phyloP scores from a whole-genome alignment of 306 rosid species.

The Rubus parviflorus region DNA sequence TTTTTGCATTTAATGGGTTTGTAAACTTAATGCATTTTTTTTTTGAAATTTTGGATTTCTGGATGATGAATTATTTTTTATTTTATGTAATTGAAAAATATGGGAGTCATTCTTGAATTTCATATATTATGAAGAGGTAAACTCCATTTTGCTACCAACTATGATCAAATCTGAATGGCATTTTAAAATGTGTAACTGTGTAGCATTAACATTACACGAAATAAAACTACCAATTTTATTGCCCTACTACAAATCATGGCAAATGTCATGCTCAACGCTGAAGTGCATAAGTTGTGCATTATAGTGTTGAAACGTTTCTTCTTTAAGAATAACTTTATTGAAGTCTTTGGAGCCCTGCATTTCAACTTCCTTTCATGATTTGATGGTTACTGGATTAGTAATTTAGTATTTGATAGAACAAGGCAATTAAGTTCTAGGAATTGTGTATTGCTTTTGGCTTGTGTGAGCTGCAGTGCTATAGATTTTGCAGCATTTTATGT shows the following conservation, averaged over 20 bases:
- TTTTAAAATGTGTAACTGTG: conserved; percentile 5
- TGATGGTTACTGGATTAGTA: conserved; percentile 11
- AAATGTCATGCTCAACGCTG: background rate
- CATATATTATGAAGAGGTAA: background rate
- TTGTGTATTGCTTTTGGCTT: background rate
- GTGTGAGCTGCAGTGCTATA: conserved; percentile 6
- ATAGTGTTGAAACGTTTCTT: background rate
- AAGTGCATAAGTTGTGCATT: background rate
- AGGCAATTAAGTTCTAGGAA: conserved; percentile 15
- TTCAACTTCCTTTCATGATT: conserved; percentile 10
- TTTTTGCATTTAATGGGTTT: conserved; percentile 22
- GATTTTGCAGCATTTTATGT: background rate
- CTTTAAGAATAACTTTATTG: background rate
- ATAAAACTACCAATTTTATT: background rate
- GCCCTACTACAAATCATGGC: background rate
- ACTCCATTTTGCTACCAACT: background rate
- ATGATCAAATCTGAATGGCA: background rate
- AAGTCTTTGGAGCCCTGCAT: background rate
- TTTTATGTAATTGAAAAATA: background rate
- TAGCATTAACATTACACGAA: background rate
- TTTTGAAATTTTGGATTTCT: conserved; percentile 6
- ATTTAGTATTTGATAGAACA: conserved; percentile 18
- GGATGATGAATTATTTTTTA: background rate
- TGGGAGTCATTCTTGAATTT: background rate
- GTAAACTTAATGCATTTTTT: background rate